These are phyloP conservation scores for Linaria vulgaris DNA, from an alignment of 257 asterid species.

Conservation along the genomic window DNA sequence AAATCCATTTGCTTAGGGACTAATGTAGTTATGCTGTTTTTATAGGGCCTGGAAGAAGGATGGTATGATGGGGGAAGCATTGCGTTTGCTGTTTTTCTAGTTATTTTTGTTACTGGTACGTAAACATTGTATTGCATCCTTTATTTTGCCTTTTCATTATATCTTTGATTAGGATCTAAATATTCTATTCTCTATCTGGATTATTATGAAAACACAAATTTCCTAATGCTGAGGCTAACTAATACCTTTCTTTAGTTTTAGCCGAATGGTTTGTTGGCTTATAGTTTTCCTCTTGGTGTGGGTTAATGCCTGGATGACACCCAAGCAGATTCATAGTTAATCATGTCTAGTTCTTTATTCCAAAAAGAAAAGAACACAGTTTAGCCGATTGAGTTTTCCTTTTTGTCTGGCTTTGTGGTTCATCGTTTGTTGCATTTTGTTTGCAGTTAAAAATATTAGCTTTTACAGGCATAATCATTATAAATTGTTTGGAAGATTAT, in stretches of 20 bases:
- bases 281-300: constrained; percentile 1
- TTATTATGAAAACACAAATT: not conserved
- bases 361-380: too few species aligned
- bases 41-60: constrained; percentile 78
- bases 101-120: constrained; percentile 83
- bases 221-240: constrained; percentile 9
- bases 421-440: not conserved
- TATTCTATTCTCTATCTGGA: constrained; percentile 6
- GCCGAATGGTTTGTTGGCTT: not conserved
- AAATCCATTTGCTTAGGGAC: not conserved
- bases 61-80: constrained; percentile 99
- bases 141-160: constrained; percentile 2
- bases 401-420: not conserved
- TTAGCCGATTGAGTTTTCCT: too few species aligned
- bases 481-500: not conserved
- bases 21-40: constrained; percentile 6
- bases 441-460: not conserved
- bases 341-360: constrained; percentile 11
- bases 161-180: constrained; percentile 1
- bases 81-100: constrained; percentile 88
- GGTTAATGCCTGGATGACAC: not conserved
- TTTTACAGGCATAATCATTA: not conserved
- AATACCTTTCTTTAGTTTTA: constrained; percentile 9
- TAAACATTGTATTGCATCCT: constrained; percentile 8
- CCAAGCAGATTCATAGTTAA: not conserved